Base-by-base conservation (phyloP, 176 grass and related monocot species). In the Rhynchospora tenuis region DNA sequence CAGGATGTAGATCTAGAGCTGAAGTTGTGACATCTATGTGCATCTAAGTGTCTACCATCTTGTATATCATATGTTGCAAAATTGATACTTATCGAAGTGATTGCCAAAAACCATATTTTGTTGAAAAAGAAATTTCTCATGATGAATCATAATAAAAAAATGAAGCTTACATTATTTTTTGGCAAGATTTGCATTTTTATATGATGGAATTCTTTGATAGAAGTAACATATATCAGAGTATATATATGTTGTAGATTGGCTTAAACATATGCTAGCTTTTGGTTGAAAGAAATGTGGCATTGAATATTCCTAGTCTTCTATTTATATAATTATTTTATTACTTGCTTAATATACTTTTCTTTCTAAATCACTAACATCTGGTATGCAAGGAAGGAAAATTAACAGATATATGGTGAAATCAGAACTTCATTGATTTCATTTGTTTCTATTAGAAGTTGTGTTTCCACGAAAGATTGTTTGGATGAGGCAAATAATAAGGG, bases 1-100 rank as follows among this genome's bases (percentile, higher is more conserved):
- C 90, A 94, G 79, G 90, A 94, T 31, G 76, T 94, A 60, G 92
- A 94, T 79, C 89, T 94, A 59, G 92, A 94, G 61, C 92, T 94
- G 54, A 94, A 92, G 82, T 90, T 94, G 89, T 94, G 87, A 94
- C 80, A 81, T 64, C 63, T 33, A 20, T 64, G 59, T 64, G 61
- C 61, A 43, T 67, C 56, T 62, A 46, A 22, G 48, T 77, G 7
- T 74, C 71, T 74, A 55, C 14, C 19, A 48, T 12, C 70, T 75
- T 17, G 72, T 75, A 24, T 27, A 14, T 54, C 17, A 75, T 28
- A 7, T 75, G 20, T 75, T 26, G 71, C 22, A 27, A 9, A 52
- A 16, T 16, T 75, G 48, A 55, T 56, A 55, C 70, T 76, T 76
- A 23, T 17, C 55, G 48, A 77, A 56, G 28, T 77, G 73, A 19